Percentiles rank a stretch among this genome's conserved stretches.
Evolutionary conservation across 108 stramenopile genomes (phyloP).

Genomic region (Nitzschia palea): DNA sequence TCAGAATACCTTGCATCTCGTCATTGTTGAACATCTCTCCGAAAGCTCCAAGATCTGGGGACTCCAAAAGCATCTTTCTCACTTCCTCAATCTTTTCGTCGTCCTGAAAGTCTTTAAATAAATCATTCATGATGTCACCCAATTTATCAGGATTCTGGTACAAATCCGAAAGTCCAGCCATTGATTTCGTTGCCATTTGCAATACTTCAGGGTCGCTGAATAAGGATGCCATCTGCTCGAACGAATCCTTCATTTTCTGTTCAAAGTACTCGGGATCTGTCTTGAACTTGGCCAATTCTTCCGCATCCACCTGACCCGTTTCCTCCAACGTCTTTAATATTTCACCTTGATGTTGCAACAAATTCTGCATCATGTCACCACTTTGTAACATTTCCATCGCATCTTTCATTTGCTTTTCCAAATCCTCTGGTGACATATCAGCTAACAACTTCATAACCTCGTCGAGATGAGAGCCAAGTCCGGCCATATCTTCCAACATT

Average conservation of each 20-base stretch:
- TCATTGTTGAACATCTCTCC: slow-evolving; percentile 50
- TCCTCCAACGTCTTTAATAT: slow-evolving; percentile 66
- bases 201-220: slow-evolving; percentile 69
- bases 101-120: slow-evolving; percentile 57
- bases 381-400: slow-evolving; percentile 69
- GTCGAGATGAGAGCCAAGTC: slow-evolving; percentile 25
- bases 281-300: slow-evolving; percentile 70
- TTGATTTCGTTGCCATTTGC: slow-evolving; percentile 56
- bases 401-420: slow-evolving; percentile 74
- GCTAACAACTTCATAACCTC: slow-evolving; percentile 66
- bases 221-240: slow-evolving; percentile 66
- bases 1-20: slow-evolving; percentile 72
- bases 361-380: slow-evolving; percentile 46
- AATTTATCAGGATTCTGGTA: slow-evolving; percentile 54
- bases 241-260: slow-evolving; percentile 72
- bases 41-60: slow-evolving; percentile 45
- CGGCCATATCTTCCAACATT: slow-evolving; percentile 28
- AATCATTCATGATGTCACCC: slow-evolving; percentile 46
- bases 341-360: slow-evolving; percentile 65
- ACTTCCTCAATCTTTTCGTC: slow-evolving; percentile 87
- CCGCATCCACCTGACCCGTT: slow-evolving; percentile 57
- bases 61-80: slow-evolving; percentile 57
- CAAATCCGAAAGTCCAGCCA: slow-evolving; percentile 59
- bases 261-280: slow-evolving; percentile 76
- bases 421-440: slow-evolving; percentile 75